Evolutionary conservation across 441 rosid genomes (phyloP), one percentile per base, ranked within the genome.

Genomic region (Erysimum cheiri): DNA sequence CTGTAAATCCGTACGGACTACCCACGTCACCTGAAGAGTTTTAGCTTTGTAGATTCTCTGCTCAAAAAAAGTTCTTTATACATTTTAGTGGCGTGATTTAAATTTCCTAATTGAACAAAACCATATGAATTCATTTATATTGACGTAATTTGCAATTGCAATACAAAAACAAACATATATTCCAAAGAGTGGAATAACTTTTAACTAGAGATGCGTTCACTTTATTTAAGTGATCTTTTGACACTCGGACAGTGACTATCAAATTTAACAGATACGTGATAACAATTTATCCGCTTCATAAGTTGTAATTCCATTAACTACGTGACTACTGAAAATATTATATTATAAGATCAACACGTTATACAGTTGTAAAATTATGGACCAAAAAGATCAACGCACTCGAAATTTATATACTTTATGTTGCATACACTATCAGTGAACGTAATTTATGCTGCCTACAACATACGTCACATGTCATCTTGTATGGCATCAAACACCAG

Each of bases 21-120:
- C 62, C 55, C 43, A 66, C 28, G 68, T 73, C 73, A 73, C 78
- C 77, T 60, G 73, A 47, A 35, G 35, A 6, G 17, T 32, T 54
- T 49, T 36, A 2, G 44, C 52, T 13, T 32, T 17, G 2, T 56
- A 58, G 55, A 73, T 73, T 59, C 60, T 14, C 12, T 56, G 56
- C 7, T 14, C 54, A 29, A 26, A 13, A 11, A 60, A 13, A 3
- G 3, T 22, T 53, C 1, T 52, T 32, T 10, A 32, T 6, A 26
- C 39, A 26, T 33, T 53, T 44, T 3, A 72, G 58, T 64, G 35
- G 57, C 48, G 12, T 71, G 14, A 19, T 54, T 55, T 55, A 6
- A 14, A 37, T 72, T 47, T 56, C 44, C 43, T 28, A 36, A 26
- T 26, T 36, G 8, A 63, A 55, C 50, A 26, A 56, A 72, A 64